Percentiles rank a stretch among this genome's conserved stretches.
These are phyloP conservation scores for Podosphaera fusca DNA, from an alignment of 2,329 filamentous ascomycete genomes.

Conservation along the genomic window DNA sequence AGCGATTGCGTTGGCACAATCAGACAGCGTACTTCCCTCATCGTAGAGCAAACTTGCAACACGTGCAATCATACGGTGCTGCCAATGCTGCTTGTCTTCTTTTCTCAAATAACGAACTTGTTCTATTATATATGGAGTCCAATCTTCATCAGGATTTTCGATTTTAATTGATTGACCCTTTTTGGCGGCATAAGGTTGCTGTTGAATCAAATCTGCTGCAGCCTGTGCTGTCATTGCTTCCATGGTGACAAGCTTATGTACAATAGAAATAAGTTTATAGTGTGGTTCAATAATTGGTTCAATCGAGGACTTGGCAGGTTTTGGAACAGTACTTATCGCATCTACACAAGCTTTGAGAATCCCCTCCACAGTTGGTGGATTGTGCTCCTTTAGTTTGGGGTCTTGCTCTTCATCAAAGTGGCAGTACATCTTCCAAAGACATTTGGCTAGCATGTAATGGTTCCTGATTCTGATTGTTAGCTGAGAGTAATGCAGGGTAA, in stretches of 20 bases:
- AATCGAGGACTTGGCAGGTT: conserved; percentile 31
- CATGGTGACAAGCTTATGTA: conserved; percentile 37
- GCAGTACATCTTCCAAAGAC: conserved; percentile 46
- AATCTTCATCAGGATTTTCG: conserved; percentile 20
- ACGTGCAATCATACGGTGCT: conserved; percentile 46
- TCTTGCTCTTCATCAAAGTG: conserved; percentile 20
- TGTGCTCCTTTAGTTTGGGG: conserved; percentile 15
- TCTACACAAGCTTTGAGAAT: conserved; percentile 33
- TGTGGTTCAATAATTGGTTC: conserved; percentile 51
- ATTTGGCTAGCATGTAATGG: conserved; percentile 48
- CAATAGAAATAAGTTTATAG: conserved; percentile 43
- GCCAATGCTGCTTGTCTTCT: conserved; percentile 52
- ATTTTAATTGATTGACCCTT: conserved; percentile 14
- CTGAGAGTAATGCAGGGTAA: not conserved
- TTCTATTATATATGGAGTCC: conserved; percentile 35
- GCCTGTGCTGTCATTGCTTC: conserved; percentile 9
- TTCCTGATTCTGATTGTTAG: conserved; percentile 21
- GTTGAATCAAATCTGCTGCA: conserved; percentile 16
- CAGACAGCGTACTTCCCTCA: conserved; percentile 20
- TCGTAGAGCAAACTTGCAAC: conserved; percentile 38
- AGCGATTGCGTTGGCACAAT: conserved; percentile 23
- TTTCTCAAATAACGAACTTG: conserved; percentile 13
- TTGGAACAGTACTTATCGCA: conserved; percentile 36
- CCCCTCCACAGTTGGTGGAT: conserved; percentile 17
- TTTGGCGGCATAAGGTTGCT: conserved; percentile 12